These are phyloP conservation scores for Penicillium decumbens DNA, from an alignment of 2,329 filamentous ascomycete genomes.

Conservation along the genomic window DNA sequence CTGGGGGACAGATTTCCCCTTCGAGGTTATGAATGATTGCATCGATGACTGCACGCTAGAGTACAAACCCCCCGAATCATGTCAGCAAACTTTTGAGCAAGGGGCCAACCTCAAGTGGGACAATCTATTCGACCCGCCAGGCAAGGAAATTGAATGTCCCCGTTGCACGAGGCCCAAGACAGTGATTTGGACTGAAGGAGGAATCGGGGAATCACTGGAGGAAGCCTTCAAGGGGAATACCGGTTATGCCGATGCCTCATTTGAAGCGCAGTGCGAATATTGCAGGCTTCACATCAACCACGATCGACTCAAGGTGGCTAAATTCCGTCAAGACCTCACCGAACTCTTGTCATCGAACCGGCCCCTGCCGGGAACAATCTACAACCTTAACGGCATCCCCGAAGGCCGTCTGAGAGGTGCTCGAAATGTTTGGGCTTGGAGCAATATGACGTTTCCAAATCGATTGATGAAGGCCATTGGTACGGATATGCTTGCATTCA, in stretches of 20 bases:
- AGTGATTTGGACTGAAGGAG: constrained; percentile 56
- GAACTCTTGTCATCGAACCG: constrained; percentile 43
- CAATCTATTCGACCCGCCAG: constrained; percentile 49
- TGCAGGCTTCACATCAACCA: constrained; percentile 53
- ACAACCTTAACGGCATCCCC: constrained; percentile 54
- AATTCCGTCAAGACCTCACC: constrained; percentile 56
- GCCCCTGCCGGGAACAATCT: constrained; percentile 64
- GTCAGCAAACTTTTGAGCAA: constrained; percentile 17
- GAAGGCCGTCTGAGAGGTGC: not conserved
- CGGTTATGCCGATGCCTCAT: constrained; percentile 40
- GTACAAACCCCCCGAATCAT: constrained; percentile 10
- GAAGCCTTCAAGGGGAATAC: constrained; percentile 18
- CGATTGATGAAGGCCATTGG: constrained; percentile 8
- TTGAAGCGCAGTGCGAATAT: constrained; percentile 47
- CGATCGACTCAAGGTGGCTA: constrained; percentile 56
- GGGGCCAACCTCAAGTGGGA: constrained; percentile 50
- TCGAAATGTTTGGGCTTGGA: not conserved
- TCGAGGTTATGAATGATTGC: constrained; percentile 14
- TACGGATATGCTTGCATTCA: constrained; percentile 53
- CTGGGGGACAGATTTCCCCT: constrained; percentile 22
- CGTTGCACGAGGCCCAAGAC: constrained; percentile 42
- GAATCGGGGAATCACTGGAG: constrained; percentile 13
- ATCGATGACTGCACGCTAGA: constrained; percentile 19
- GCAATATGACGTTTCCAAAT: constrained; percentile 20
- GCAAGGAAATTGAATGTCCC: constrained; percentile 53